Evolutionary conservation across 495 filamentous ascomycete genomes (phyloP).

Genomic region (Halenospora varia): DNA sequence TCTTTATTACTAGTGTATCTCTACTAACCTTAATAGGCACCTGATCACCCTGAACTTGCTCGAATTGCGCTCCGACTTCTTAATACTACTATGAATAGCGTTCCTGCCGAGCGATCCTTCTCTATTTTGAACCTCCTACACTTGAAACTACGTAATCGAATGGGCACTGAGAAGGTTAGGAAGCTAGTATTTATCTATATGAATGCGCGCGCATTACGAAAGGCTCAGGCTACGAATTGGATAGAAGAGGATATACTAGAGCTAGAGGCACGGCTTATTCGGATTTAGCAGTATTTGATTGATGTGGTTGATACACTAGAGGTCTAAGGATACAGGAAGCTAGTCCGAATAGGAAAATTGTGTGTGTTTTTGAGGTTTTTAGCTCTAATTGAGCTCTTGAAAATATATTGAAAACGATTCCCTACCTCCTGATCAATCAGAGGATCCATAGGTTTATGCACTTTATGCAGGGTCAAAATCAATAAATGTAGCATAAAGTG

Average conservation of each 20-base stretch:
- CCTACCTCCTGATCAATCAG: neutral
- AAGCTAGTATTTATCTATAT: slow-evolving; percentile 2
- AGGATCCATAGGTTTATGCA: neutral
- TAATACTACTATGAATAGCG: slow-evolving; percentile 3
- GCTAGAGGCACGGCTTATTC: neutral
- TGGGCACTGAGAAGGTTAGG: neutral
- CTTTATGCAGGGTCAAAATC: neutral
- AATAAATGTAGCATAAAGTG: neutral
- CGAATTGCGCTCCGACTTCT: neutral
- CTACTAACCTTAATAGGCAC: neutral
- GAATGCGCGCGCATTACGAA: neutral
- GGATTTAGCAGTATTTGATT: neutral
- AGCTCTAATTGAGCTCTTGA: neutral
- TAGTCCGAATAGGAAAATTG: neutral
- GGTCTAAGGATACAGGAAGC: neutral
- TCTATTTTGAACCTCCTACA: slow-evolving; percentile 3
- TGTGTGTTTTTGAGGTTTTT: neutral
- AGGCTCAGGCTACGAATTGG: neutral
- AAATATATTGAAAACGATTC: neutral
- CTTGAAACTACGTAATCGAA: neutral
- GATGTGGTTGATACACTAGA: neutral
- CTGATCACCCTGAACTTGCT: neutral
- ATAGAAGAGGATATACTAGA: neutral
- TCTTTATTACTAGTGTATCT: neutral
- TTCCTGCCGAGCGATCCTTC: slow-evolving; percentile 3